Conservation (phyloP, 2,329 filamentous ascomycete genomes). For the Lecanicillium sp. region DNA sequence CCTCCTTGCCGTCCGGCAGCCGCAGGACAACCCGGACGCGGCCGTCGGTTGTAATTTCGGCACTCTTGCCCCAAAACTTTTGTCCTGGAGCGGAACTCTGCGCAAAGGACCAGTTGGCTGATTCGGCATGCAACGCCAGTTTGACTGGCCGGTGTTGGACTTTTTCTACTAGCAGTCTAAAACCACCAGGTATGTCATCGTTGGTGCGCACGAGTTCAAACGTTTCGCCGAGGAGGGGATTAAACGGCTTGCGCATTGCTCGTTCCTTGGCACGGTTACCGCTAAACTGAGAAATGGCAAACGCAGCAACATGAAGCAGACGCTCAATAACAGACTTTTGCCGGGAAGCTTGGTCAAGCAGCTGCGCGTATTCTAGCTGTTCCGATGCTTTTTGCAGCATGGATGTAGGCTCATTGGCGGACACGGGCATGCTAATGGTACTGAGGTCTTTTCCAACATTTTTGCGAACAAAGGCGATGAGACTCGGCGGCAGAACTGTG, state of each 20-base stretch:
- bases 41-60: slow-evolving; percentile 89
- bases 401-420: slow-evolving; percentile 87
- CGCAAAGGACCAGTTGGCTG: slow-evolving; percentile 74
- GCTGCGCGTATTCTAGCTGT: slow-evolving; percentile 79
- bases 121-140: slow-evolving; percentile 88
- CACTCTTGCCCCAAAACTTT: slow-evolving; percentile 98
- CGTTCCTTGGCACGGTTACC: slow-evolving; percentile 79
- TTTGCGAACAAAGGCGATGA: slow-evolving; percentile 91
- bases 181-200: slow-evolving; percentile 61
- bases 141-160: slow-evolving; percentile 88
- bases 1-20: slow-evolving; percentile 57
- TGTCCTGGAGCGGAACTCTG: slow-evolving; percentile 85
- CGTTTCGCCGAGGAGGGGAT: slow-evolving; percentile 92
- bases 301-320: slow-evolving; percentile 78
- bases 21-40: slow-evolving; percentile 70
- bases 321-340: slow-evolving; percentile 57
- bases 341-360: slow-evolving; percentile 69
- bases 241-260: slow-evolving; percentile 92
- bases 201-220: slow-evolving; percentile 88
- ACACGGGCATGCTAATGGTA: slow-evolving; percentile 95
- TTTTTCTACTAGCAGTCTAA: slow-evolving; percentile 91
- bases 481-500: slow-evolving; percentile 73
- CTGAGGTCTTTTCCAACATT: slow-evolving; percentile 97
- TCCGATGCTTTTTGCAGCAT: slow-evolving; percentile 84
- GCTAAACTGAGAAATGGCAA: slow-evolving; percentile 83